phyloP scores from a whole-genome alignment of 2,329 filamentous ascomycete genomes.

The Coniochaeta ligniaria region DNA sequence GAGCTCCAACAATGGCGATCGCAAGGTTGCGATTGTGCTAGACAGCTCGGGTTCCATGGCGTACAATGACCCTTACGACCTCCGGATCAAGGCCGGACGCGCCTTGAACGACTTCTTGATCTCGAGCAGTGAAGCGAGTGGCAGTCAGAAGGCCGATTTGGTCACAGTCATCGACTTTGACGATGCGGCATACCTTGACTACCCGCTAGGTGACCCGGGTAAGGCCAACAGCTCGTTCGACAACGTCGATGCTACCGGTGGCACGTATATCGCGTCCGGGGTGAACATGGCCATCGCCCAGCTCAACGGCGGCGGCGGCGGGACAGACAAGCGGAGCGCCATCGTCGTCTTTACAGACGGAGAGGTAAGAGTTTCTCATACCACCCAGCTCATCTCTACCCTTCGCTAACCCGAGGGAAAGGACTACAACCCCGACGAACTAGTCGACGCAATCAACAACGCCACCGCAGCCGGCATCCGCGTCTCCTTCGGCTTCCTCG shows the following conservation, averaged over 20 bases:
- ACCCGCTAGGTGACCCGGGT: slow-evolving; percentile 9
- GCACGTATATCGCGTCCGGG: slow-evolving; percentile 12
- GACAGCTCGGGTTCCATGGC: slow-evolving; percentile 16
- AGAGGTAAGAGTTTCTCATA: not conserved
- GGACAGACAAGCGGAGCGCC: slow-evolving; percentile 11
- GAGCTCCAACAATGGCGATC: slow-evolving; percentile 13
- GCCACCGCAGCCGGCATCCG: slow-evolving; percentile 15
- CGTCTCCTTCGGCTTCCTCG: slow-evolving; percentile 18
- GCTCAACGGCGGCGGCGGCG: slow-evolving; percentile 7
- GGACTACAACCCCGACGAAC: slow-evolving; percentile 6
- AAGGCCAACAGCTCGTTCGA: slow-evolving; percentile 7
- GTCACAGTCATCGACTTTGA: slow-evolving; percentile 15
- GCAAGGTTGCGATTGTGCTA: slow-evolving; percentile 17
- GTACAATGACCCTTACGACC: slow-evolving; percentile 10
- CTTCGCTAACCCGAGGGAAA: not conserved
- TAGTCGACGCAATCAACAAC: slow-evolving; percentile 16
- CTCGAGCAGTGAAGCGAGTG: slow-evolving; percentile 9
- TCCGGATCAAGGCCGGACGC: slow-evolving; percentile 12
- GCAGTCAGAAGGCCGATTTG: slow-evolving; percentile 11
- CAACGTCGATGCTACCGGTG: slow-evolving; percentile 6
- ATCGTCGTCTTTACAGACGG: slow-evolving; percentile 19
- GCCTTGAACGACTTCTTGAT: slow-evolving; percentile 15
- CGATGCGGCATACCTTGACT: slow-evolving; percentile 7
- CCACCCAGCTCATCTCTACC: not conserved
- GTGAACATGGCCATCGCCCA: slow-evolving; percentile 11